Percentiles rank a stretch among this genome's conserved stretches.
Conservation (phyloP, 768 basidiomycete species). For the Lactifluus echinatus region DNA sequence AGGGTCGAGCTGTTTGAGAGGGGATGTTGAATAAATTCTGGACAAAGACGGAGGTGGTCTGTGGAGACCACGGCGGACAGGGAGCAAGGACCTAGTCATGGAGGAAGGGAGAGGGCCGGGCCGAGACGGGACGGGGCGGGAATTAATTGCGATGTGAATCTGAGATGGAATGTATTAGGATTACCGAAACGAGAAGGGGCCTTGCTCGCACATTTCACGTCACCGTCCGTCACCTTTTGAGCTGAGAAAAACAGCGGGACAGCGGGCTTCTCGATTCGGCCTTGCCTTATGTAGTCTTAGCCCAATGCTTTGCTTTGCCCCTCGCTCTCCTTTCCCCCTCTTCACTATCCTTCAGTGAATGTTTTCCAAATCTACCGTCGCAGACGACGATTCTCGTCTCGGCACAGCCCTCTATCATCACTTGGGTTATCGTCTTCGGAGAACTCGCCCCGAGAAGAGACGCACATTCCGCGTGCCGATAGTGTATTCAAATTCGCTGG, state of each 20-base stretch:
- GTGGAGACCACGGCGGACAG: conserved; percentile 1
- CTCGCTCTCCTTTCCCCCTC: background rate
- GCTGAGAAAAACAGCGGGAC: background rate
- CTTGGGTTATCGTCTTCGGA: conserved; percentile 1
- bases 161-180: conserved; percentile 1
- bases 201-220: background rate
- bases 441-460: background rate
- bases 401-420: background rate
- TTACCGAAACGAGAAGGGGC: background rate
- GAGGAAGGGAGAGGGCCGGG: background rate
- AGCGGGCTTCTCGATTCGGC: background rate
- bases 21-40: conserved; percentile 22
- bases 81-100: background rate
- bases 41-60: background rate
- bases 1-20: conserved; percentile 42
- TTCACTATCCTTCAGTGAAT: background rate
- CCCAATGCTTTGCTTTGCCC: background rate
- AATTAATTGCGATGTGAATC: background rate
- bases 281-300: conserved; percentile 1
- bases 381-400: background rate
- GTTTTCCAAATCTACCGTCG: background rate
- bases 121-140: background rate
- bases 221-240: background rate
- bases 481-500: background rate
- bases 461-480: conserved; percentile 7